phyloP scores from a whole-genome alignment of 495 filamentous ascomycete species.

The Aspergillus affinis region DNA sequence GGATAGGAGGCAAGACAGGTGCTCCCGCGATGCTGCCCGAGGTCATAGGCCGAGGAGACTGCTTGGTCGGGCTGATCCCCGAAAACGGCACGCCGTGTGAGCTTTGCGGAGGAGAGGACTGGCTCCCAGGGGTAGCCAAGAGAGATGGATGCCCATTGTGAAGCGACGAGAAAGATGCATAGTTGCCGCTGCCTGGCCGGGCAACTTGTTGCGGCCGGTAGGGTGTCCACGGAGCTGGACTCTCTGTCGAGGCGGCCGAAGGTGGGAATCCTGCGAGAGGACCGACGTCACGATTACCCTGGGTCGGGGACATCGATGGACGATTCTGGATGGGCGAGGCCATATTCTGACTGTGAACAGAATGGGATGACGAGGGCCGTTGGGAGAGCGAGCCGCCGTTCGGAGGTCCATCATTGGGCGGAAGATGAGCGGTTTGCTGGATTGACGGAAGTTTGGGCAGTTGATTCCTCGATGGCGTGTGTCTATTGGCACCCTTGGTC shows the following conservation, averaged over 20 bases:
- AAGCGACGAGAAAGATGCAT: conserved; percentile 35
- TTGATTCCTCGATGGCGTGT: conserved; percentile 25
- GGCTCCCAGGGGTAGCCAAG: conserved; percentile 33
- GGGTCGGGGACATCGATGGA: conserved; percentile 51
- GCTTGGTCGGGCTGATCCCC: conserved; percentile 77
- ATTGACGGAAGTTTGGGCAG: conserved; percentile 32
- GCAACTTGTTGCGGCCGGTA: conserved; percentile 36
- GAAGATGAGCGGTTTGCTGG: conserved; percentile 34
- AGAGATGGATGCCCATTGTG: conserved; percentile 25
- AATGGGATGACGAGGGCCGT: conserved; percentile 49
- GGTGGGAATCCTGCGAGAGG: conserved; percentile 47
- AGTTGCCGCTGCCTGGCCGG: conserved; percentile 30
- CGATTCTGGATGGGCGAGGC: conserved; percentile 45
- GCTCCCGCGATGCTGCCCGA: conserved; percentile 46
- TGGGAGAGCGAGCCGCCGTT: conserved; percentile 34
- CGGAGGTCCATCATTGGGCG: conserved; percentile 25
- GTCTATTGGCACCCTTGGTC: conserved; percentile 34
- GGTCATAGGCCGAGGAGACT: conserved; percentile 53
- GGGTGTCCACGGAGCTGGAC: conserved; percentile 34
- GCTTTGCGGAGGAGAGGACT: conserved; percentile 45
- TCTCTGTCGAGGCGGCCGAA: conserved; percentile 26
- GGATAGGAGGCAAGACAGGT: conserved; percentile 49
- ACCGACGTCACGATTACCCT: conserved; percentile 47
- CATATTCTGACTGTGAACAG: conserved; percentile 35
- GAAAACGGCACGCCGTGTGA: conserved; percentile 57